Percentiles rank a stretch among this genome's conserved stretches.
Conservation (phyloP, 768 basidiomycete genomes). For the Aureoboletus auriporus region DNA sequence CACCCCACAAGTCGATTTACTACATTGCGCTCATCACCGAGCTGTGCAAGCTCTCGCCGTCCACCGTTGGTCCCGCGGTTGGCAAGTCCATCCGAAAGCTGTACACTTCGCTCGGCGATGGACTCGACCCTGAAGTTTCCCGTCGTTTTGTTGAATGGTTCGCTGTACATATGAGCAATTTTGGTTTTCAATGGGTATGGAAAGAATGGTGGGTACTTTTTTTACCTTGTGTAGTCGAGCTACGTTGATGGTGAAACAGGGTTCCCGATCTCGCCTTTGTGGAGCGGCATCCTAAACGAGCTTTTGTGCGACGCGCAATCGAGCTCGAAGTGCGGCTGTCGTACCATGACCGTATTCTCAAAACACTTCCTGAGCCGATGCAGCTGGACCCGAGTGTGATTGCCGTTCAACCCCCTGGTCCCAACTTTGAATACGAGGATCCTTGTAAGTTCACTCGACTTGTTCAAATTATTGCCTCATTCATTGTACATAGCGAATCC, state of each 20-base stretch:
- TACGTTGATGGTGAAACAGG: constrained; percentile 44
- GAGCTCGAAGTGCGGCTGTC: constrained; percentile 89
- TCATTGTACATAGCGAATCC: constrained; percentile 55
- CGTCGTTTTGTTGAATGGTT: constrained; percentile 94
- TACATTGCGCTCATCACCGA: constrained; percentile 88
- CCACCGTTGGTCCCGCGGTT: constrained; percentile 91
- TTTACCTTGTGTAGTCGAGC: neutral
- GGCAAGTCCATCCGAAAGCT: constrained; percentile 92
- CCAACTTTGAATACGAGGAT: constrained; percentile 81
- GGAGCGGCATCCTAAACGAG: constrained; percentile 77
- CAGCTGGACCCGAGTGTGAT: constrained; percentile 64
- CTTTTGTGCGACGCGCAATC: constrained; percentile 81
- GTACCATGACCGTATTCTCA: constrained; percentile 89
- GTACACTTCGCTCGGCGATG: constrained; percentile 75
- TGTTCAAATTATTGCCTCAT: neutral
- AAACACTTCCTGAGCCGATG: constrained; percentile 83
- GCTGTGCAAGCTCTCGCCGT: constrained; percentile 89
- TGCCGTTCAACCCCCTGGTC: constrained; percentile 67
- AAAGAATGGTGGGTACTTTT: constrained; percentile 79
- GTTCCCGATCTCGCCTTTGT: constrained; percentile 75
- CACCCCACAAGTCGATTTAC: constrained; percentile 76
- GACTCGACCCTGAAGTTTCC: constrained; percentile 80
- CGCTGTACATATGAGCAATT: constrained; percentile 94
- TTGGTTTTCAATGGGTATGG: constrained; percentile 98
- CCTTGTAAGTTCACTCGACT: constrained; percentile 44